These are phyloP conservation scores for Fusarium zealandicum DNA, from an alignment of 2,329 filamentous ascomycete species.

Conservation along the genomic window DNA sequence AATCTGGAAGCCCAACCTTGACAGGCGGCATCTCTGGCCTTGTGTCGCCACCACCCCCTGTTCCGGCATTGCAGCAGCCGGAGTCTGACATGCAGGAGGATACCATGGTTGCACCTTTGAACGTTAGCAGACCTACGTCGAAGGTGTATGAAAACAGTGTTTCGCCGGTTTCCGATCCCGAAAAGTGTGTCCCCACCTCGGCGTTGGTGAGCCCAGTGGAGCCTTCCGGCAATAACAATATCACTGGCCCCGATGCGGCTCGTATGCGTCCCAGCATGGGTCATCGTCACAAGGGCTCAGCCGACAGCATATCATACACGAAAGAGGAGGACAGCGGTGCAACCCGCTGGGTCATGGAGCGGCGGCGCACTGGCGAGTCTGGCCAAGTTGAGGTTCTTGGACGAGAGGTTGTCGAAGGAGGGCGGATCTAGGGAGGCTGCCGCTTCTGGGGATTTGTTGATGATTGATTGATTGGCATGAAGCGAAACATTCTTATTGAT, in stretches of 20 bases:
- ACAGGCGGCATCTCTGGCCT: slow-evolving; percentile 50
- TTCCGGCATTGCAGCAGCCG: slow-evolving; percentile 25
- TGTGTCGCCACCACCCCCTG: slow-evolving; percentile 37
- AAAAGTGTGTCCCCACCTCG: slow-evolving; percentile 29
- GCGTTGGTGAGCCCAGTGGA: slow-evolving; percentile 34
- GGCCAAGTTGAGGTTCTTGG: slow-evolving; percentile 72
- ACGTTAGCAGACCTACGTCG: slow-evolving; percentile 14
- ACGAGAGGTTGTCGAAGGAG: slow-evolving; percentile 68
- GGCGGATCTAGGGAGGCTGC: slow-evolving; percentile 50
- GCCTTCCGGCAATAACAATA: slow-evolving; percentile 22
- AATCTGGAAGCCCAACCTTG: slow-evolving; percentile 59
- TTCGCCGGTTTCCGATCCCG: slow-evolving; percentile 32
- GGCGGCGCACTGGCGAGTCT: slow-evolving; percentile 69
- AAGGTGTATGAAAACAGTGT: slow-evolving; percentile 21
- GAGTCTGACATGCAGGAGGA: slow-evolving; percentile 21
- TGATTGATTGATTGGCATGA: slow-evolving; percentile 7
- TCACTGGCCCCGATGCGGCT: slow-evolving; percentile 13
- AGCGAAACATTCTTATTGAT: slow-evolving; percentile 13
- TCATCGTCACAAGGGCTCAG: slow-evolving; percentile 63
- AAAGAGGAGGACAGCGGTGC: slow-evolving; percentile 68
- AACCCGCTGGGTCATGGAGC: slow-evolving; percentile 73
- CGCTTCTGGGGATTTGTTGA: slow-evolving; percentile 8
- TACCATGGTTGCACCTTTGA: slow-evolving; percentile 15
- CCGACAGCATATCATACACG: slow-evolving; percentile 75
- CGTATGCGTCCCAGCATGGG: slow-evolving; percentile 42